These are phyloP conservation scores for Lepidium didymum DNA, from an alignment of 345 rosid species.

Conservation along the genomic window DNA sequence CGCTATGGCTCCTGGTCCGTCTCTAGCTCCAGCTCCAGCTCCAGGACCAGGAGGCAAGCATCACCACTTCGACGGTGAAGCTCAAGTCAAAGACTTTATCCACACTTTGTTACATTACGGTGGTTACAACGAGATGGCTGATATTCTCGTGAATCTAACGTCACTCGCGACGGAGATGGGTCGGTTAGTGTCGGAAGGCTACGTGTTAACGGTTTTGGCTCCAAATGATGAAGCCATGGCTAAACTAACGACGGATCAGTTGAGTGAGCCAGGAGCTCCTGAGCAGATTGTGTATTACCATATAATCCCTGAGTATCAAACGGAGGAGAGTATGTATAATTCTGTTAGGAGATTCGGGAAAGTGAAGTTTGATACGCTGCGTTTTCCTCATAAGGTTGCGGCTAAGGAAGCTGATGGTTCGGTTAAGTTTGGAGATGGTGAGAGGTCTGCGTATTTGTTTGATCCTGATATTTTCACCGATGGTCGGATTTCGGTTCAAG, in stretches of 20 bases:
- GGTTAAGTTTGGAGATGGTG: constrained; percentile 76
- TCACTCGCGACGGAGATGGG: constrained; percentile 78
- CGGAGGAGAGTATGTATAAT: constrained; percentile 81
- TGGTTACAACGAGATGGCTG: constrained; percentile 79
- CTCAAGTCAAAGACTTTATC: constrained; percentile 66
- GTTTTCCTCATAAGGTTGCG: constrained; percentile 63
- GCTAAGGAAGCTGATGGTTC: constrained; percentile 96
- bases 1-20: constrained; percentile 75
- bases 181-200: constrained; percentile 62
- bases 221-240: constrained; percentile 86
- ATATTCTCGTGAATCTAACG: constrained; percentile 61
- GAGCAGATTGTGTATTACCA: constrained; percentile 77
- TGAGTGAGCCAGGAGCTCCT: constrained; percentile 79
- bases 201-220: constrained; percentile 63
- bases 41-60: constrained; percentile 74
- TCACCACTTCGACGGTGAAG: constrained; percentile 61
- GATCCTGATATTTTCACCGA: constrained; percentile 88
- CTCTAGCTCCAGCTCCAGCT: constrained; percentile 73
- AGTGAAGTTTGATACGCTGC: constrained; percentile 51
- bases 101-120: constrained; percentile 61
- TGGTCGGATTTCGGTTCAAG: constrained; percentile 75
- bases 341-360: constrained; percentile 70
- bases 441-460: constrained; percentile 67
- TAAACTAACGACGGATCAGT: constrained; percentile 57
- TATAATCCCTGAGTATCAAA: constrained; percentile 68